Base-by-base conservation (phyloP, 345 rosid genomes). In the Rhizophora mangle region DNA sequence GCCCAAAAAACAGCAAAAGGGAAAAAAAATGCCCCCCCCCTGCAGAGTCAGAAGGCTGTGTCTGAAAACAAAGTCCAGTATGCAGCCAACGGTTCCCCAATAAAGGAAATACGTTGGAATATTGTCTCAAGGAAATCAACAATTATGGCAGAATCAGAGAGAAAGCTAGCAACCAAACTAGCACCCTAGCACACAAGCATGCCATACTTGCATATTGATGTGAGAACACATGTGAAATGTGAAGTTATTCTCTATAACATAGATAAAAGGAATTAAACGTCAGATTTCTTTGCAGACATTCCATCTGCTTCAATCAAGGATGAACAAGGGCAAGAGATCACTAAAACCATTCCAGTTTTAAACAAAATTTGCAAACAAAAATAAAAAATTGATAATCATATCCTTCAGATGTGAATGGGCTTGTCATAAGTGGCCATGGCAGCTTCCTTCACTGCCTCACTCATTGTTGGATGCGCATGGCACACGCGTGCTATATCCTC, bases 361-460 rank as follows among this genome's bases (percentile, higher is more conserved):
- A 57, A 60, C 64, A 60, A 76, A 70, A 70, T 72, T 63, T 21
- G 59, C 73, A 62, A 39, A 64, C 57, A 53, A 43, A 69, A 0
- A 24, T 24, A 24, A 11, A 69, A 58, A 47, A 8, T 39, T 63
- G 9, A 52, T 51, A 20, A 49, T 64, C 79, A 57, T 29, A 62
- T 62, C 65, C 32, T 54, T 55, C 84, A 92, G 54, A 96, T 77
- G 84, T 96, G 99, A 83, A 96, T 92, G 74, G 99, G 97, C 87
- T 92, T 96, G 91, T 92, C 99, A 55, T 92, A 78, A 63, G 99
- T 90, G 52, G 99, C 99, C 99, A 96, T 90, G 53, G 98, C 99
- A 55, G 99, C 99, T 86, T 96, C 99, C 93, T 96, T 96, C 82
- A 96, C 65, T 32, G 98, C 99, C 76, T 96, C 99, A 51, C 99